Evolutionary conservation across 257 asterid genomes (phyloP).

Genomic region (Gentiana macrophylla): DNA sequence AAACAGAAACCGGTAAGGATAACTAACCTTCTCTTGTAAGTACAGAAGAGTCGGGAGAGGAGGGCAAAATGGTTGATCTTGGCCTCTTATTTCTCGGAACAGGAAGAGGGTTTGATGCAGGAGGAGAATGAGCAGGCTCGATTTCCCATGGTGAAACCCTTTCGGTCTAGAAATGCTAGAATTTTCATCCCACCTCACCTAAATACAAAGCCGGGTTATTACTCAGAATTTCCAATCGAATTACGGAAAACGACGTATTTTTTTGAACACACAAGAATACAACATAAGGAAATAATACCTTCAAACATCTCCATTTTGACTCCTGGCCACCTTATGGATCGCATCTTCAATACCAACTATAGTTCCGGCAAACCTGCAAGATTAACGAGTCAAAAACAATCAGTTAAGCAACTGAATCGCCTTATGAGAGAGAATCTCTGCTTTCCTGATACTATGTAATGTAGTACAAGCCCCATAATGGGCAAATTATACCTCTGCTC

Average conservation of each 20-base stretch:
- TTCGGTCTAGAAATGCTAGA: slow-evolving; percentile 70
- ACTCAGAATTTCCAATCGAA: slow-evolving; percentile 3
- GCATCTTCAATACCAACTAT: slow-evolving; percentile 77
- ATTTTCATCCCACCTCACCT: slow-evolving; percentile 96
- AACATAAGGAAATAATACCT: slow-evolving; percentile 29
- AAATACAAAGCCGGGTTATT: slow-evolving; percentile 8
- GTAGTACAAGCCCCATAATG: not conserved
- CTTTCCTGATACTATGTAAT: no score
- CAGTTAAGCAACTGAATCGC: not conserved
- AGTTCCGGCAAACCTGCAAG: slow-evolving; percentile 74
- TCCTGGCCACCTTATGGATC: slow-evolving; percentile 66
- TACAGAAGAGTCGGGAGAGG: slow-evolving; percentile 66
- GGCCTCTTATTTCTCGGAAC: slow-evolving; percentile 64
- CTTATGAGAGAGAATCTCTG: not conserved
- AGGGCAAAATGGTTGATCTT: slow-evolving; percentile 47
- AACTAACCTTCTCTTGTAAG: slow-evolving; percentile 67
- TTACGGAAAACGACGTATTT: not conserved
- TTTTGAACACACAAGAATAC: no score
- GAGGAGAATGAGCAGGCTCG: slow-evolving; percentile 77
- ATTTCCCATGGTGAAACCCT: slow-evolving; percentile 92
- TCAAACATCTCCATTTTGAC: slow-evolving; percentile 89
- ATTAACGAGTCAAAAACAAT: not conserved
- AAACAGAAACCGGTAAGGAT: no score
- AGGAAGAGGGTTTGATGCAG: slow-evolving; percentile 69
- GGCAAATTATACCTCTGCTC: slow-evolving; percentile 67